Evolutionary conservation across 2,329 filamentous ascomycete genomes (phyloP), one percentile per base, ranked within the genome.

Genomic region (Aureobasidium sp.): DNA sequence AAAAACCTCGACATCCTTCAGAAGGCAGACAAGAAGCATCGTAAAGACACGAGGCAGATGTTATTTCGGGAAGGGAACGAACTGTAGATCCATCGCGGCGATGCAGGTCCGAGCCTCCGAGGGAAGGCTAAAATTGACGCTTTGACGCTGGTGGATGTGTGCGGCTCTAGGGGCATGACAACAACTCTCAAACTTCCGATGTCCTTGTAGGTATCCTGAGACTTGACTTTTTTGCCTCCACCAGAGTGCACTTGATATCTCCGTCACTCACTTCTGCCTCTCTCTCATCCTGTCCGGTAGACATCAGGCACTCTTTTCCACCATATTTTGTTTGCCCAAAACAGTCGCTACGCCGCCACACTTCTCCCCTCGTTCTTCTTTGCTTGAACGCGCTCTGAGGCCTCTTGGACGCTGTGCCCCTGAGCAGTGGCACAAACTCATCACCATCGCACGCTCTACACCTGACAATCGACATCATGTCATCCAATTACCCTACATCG

Each of bases 401-500:
- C 37, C 24, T 5, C 24, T 5, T n/a, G 11, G 17, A 17, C 50
- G 15, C 37, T 42, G 37, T 54, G 50, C 37, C 14, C 17, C 15
- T n/a, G 50, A 40, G 35, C 22, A 42, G 50, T 19, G 37, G 45
- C 58, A 45, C 35, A 12, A 39, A 5, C 22, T 35, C 49, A 15
- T 19, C 22, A 58, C 29, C 3, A 5, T 14, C 5, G n/a, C 17
- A 49, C 27, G 31, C 27, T 11, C 29, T 15, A 42, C 24, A 4
- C 33, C 39, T 9, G 24, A 29, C 33, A 4, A 37, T 35, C 37
- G 58, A 35, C 42, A 56, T 22, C 29, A 61, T 61, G 60, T 61
- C 60, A n/a, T 56, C 49, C 19, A 42, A 39, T n/a, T 3, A 52
- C 15, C 53, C 61, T 31, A 54, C 56, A 17, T 60, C 61, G 19